A percentile compares a stretch with the other conserved stretches of the same genome.
Evolutionary conservation across 163 green algal genomes (phyloP).

Genomic region (Chlamydomonas reinhardtii): DNA sequence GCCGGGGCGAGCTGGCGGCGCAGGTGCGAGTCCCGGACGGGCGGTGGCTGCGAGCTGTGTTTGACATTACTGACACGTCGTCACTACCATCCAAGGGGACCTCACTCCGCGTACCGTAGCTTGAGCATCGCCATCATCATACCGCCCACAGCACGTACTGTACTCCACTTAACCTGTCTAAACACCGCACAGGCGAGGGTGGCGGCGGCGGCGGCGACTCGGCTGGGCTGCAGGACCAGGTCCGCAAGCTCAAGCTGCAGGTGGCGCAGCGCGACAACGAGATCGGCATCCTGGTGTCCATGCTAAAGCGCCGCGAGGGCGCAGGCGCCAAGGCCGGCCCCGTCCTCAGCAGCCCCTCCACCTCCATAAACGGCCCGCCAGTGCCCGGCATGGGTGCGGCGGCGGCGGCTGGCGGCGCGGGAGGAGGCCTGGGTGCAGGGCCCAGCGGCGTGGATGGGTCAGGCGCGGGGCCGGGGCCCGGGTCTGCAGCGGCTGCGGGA

Average conservation of each 20-base stretch:
- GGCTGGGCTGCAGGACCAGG: constrained; percentile 53
- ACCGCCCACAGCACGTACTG: too few relatives aligned
- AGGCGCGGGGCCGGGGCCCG: constrained; percentile 11
- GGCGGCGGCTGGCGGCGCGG: not conserved
- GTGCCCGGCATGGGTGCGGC: not conserved
- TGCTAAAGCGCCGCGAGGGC: constrained; percentile 76
- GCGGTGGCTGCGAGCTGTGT: too few relatives aligned
- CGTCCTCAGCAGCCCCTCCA: constrained; percentile 7
- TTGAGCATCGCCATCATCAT: too few relatives aligned
- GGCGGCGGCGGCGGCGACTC: not conserved
- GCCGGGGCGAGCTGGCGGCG: not conserved
- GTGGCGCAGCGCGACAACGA: constrained; percentile 88
- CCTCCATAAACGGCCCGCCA: constrained; percentile 8
- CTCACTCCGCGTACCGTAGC: too few relatives aligned
- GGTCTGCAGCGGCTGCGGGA: not conserved
- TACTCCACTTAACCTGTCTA: too few relatives aligned
- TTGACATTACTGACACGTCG: too few relatives aligned
- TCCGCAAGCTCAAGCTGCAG: constrained; percentile 66
- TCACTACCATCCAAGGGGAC: too few relatives aligned
- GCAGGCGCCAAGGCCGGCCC: not conserved
- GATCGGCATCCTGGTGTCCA: constrained; percentile 85
- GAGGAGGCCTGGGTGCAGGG: not conserved
- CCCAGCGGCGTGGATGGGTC: not conserved
- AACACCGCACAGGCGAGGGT: too few relatives aligned
- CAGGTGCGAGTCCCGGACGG: not conserved